Conservation (phyloP, 192 early-diverging fungal species). For the Coemansia javaensis region DNA sequence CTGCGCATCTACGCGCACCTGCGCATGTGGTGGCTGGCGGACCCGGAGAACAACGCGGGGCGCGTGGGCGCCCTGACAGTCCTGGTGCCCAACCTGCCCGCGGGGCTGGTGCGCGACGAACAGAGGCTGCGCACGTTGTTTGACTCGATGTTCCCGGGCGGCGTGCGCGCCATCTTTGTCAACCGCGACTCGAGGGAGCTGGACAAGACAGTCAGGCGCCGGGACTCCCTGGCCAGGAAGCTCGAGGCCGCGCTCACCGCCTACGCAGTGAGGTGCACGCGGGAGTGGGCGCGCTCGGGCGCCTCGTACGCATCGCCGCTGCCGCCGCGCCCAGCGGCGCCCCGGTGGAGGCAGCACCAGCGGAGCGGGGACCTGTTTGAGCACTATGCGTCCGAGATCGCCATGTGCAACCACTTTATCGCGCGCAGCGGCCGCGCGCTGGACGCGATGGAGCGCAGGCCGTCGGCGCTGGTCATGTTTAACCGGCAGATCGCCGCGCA, state of each 20-base stretch:
- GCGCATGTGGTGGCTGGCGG: constrained; percentile 60
- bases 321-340: background rate
- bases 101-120: constrained; percentile 48
- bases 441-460: constrained; percentile 28
- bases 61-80: constrained; percentile 61
- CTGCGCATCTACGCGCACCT: constrained; percentile 57
- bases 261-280: constrained; percentile 40
- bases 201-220: constrained; percentile 43
- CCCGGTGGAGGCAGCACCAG: background rate
- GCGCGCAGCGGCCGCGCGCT: constrained; percentile 22
- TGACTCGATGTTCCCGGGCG: constrained; percentile 59
- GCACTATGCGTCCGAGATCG: constrained; percentile 19
- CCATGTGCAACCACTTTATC: constrained; percentile 42
- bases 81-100: constrained; percentile 67
- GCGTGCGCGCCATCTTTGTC: constrained; percentile 59
- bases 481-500: constrained; percentile 69
- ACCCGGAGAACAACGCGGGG: constrained; percentile 43
- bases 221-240: constrained; percentile 46
- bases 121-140: constrained; percentile 53
- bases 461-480: constrained; percentile 82
- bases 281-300: constrained; percentile 15
- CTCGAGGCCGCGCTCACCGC: constrained; percentile 55
- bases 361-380: constrained; percentile 52
- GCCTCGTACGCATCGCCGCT: too few species aligned
- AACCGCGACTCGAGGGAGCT: constrained; percentile 56